These are phyloP conservation scores for Quercus phellos DNA, from an alignment of 331 rosid genomes.

Conservation along the genomic window DNA sequence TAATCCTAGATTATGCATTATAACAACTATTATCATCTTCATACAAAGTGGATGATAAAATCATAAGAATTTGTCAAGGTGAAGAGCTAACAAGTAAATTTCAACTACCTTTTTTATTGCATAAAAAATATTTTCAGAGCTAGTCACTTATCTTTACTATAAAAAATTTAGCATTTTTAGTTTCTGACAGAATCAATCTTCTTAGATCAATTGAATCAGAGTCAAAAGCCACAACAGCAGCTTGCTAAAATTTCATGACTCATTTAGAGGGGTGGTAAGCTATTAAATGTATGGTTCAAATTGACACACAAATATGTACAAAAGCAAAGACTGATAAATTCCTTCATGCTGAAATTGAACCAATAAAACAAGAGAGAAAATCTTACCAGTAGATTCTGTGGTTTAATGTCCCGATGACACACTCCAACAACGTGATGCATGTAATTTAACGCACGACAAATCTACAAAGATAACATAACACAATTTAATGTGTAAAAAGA, in stretches of 20 bases:
- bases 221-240: neutral
- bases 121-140: neutral
- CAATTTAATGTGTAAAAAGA: neutral
- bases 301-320: neutral
- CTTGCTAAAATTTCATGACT: neutral
- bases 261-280: neutral
- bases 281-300: neutral
- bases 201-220: neutral
- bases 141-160: neutral
- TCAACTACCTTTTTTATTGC: neutral
- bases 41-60: neutral
- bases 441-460: slow-evolving; percentile 78
- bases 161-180: neutral
- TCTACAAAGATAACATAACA: slow-evolving; percentile 45
- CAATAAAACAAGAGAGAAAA: slow-evolving; percentile 4
- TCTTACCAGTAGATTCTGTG: slow-evolving; percentile 85
- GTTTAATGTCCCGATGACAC: slow-evolving; percentile 94
- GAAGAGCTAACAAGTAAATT: neutral
- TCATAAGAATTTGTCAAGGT: neutral
- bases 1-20: neutral
- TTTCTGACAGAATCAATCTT: neutral
- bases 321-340: neutral
- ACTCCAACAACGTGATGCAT: slow-evolving; percentile 73
- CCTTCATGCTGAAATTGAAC: neutral
- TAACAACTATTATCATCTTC: neutral